These are phyloP conservation scores for Lentinula guzmanii DNA, from an alignment of 768 basidiomycete genomes.

Conservation along the genomic window DNA sequence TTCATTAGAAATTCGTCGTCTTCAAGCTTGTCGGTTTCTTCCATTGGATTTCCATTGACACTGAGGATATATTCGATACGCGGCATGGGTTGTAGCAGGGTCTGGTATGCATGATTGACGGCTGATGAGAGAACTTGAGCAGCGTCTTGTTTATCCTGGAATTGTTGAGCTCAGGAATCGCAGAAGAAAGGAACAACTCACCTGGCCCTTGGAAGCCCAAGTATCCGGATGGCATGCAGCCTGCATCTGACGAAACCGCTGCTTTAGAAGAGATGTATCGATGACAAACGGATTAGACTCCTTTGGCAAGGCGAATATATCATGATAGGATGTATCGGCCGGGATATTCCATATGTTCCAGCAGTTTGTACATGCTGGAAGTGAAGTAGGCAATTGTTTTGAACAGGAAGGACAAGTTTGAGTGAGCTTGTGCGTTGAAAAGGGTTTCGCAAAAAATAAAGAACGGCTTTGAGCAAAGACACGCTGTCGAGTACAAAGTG, in stretches of 20 bases:
- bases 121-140: slow-evolving; percentile 67
- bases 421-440: not conserved
- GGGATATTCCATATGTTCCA: slow-evolving; percentile 47
- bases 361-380: slow-evolving; percentile 77
- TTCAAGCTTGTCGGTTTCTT: slow-evolving; percentile 67
- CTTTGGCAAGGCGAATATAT: slow-evolving; percentile 59
- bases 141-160: slow-evolving; percentile 47
- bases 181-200: slow-evolving; percentile 20
- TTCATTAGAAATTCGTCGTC: slow-evolving; percentile 68
- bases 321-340: slow-evolving; percentile 48
- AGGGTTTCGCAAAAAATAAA: not conserved
- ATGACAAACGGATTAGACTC: slow-evolving; percentile 68
- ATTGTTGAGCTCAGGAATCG: slow-evolving; percentile 1
- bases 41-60: slow-evolving; percentile 48
- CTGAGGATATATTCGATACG: slow-evolving; percentile 80
- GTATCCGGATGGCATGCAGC: slow-evolving; percentile 81
- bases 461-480: not conserved
- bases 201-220: slow-evolving; percentile 65
- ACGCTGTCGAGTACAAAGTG: not conserved
- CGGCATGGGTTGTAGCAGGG: slow-evolving; percentile 63
- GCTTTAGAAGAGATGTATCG: slow-evolving; percentile 53
- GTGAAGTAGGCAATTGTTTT: slow-evolving; percentile 46
- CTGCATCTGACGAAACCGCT: slow-evolving; percentile 67
- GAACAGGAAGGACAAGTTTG: slow-evolving; percentile 58
- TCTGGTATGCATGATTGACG: slow-evolving; percentile 79